These are phyloP conservation scores for Starmerella roubikii DNA, from an alignment of 805 yeast species.

Conservation along the genomic window DNA sequence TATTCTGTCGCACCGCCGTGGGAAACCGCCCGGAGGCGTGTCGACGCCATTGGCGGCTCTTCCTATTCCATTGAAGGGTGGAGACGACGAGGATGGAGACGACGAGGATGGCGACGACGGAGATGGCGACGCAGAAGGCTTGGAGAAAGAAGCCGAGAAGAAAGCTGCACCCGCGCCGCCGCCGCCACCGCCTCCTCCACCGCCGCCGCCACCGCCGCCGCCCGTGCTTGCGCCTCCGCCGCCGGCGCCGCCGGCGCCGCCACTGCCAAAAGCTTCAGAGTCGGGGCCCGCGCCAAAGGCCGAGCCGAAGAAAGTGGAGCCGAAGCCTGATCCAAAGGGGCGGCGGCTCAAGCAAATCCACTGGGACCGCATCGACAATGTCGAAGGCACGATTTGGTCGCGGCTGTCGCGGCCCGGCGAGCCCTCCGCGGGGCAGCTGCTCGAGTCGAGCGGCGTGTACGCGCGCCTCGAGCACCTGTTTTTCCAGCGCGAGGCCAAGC, in stretches of 20 bases:
- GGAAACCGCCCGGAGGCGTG: background rate
- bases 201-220: constrained; percentile 23
- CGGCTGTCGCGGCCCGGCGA: constrained; percentile 30
- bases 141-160: background rate
- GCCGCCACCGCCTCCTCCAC: constrained; percentile 4
- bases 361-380: constrained; percentile 85
- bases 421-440: constrained; percentile 46
- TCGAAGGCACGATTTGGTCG: constrained; percentile 80
- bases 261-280: constrained; percentile 24
- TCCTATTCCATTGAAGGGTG: too few species aligned
- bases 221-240: constrained; percentile 29
- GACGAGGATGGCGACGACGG: too few species aligned
- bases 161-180: constrained; percentile 1
- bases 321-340: constrained; percentile 2
- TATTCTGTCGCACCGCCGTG: constrained; percentile 6
- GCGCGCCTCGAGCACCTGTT: constrained; percentile 75
- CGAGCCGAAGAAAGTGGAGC: constrained; percentile 24
- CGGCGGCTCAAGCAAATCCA: constrained; percentile 74
- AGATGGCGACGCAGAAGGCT: background rate
- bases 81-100: too few species aligned
- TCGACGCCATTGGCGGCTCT: background rate
- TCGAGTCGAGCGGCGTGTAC: constrained; percentile 65
- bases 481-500: constrained; percentile 62
- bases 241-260: constrained; percentile 14
- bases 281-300: constrained; percentile 22